A percentile compares a stretch with the other conserved stretches of the same genome.
These are phyloP conservation scores for Pseudohyphozyma bogoriensis DNA, from an alignment of 768 basidiomycete species.

Conservation along the genomic window DNA sequence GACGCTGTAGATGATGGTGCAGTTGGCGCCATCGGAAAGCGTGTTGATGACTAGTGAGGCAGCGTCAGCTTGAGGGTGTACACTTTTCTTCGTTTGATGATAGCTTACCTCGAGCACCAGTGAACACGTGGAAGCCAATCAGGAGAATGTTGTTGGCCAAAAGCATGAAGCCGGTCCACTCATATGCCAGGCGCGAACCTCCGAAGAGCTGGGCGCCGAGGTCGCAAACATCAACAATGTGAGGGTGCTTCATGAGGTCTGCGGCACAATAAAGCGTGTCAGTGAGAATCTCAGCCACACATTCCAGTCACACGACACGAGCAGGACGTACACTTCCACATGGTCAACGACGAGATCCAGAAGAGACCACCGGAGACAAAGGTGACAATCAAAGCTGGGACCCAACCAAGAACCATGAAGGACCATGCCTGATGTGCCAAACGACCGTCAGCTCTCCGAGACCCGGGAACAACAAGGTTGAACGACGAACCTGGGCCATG, in stretches of 20 bases:
- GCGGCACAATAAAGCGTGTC: background rate
- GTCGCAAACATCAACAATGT: slow-evolving; percentile 24
- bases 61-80: background rate
- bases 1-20: slow-evolving; percentile 42
- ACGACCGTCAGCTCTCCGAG: background rate
- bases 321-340: slow-evolving; percentile 16
- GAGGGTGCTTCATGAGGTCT: slow-evolving; percentile 22
- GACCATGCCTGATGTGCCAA: slow-evolving; percentile 8
- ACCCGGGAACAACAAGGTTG: background rate
- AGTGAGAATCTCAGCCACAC: background rate
- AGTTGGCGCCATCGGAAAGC: slow-evolving; percentile 41
- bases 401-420: slow-evolving; percentile 26
- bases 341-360: background rate
- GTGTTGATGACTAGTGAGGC: slow-evolving; percentile 39
- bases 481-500: slow-evolving; percentile 7
- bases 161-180: slow-evolving; percentile 48
- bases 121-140: slow-evolving; percentile 43
- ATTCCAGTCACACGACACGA: background rate
- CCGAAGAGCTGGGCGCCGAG: slow-evolving; percentile 37
- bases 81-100: slow-evolving; percentile 32
- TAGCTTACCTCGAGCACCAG: slow-evolving; percentile 45
- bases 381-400: slow-evolving; percentile 3
- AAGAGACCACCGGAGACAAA: background rate
- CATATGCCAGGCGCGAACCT: slow-evolving; percentile 46
- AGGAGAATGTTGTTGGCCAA: slow-evolving; percentile 51